These are phyloP conservation scores for Phalaenopsis hybrid DNA, from an alignment of 116 monocot genomes.

Conservation along the genomic window DNA sequence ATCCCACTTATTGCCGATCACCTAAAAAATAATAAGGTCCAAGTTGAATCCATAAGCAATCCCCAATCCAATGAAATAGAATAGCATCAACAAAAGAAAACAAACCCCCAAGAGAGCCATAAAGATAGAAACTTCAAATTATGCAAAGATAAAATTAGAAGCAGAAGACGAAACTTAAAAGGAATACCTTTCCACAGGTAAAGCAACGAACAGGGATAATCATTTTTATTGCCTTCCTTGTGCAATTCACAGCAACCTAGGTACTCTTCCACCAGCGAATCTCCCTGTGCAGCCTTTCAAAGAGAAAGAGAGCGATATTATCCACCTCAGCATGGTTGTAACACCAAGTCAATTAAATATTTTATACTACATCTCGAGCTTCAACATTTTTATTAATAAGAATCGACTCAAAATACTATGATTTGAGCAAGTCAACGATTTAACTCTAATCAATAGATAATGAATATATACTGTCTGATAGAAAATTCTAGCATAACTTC, in stretches of 20 bases:
- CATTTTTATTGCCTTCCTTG: conserved; percentile 34
- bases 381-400: too few species aligned
- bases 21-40: conserved; percentile 26
- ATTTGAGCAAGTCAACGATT: too few species aligned
- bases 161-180: background rate
- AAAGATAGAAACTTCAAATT: background rate
- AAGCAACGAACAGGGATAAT: conserved; percentile 97
- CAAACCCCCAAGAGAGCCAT: background rate
- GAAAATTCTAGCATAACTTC: too few species aligned
- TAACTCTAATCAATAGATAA: too few species aligned
- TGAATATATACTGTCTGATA: too few species aligned
- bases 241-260: background rate
- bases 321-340: too few species aligned
- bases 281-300: background rate
- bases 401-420: too few species aligned
- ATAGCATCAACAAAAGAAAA: background rate
- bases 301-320: too few species aligned
- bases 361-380: too few species aligned
- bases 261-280: background rate
- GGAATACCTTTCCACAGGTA: conserved; percentile 80
- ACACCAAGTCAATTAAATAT: too few species aligned
- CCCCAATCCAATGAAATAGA: background rate
- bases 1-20: conserved; percentile 94
- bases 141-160: background rate
- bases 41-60: background rate